Percentiles rank a stretch among this genome's conserved stretches.
These are phyloP conservation scores for Neopestalotiopsis sp. DNA, from an alignment of 2,329 filamentous ascomycete genomes.

Conservation along the genomic window DNA sequence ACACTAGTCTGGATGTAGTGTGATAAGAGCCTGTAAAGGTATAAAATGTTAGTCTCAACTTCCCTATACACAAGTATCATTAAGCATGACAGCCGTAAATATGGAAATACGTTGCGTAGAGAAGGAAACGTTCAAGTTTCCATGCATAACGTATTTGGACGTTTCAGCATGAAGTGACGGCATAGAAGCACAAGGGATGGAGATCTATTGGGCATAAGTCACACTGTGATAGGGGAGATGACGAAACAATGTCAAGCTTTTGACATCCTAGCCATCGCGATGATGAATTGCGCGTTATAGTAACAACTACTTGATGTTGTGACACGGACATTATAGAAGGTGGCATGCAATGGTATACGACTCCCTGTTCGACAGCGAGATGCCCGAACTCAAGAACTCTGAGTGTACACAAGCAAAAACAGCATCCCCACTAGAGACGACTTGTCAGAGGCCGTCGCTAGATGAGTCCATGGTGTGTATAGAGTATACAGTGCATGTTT, in stretches of 20 bases:
- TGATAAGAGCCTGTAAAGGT: constrained; percentile 59
- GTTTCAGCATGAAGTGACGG: not conserved
- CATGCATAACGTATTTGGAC: not conserved
- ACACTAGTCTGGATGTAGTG: constrained; percentile 60
- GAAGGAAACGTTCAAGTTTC: constrained; percentile 24
- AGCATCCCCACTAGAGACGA: not conserved
- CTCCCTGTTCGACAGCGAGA: not conserved
- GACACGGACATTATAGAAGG: not conserved
- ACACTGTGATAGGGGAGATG: not conserved
- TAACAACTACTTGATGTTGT: not conserved
- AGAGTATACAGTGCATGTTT: not conserved
- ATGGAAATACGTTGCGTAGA: constrained; percentile 3
- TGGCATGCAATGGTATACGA: not conserved
- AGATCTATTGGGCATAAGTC: not conserved
- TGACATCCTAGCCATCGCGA: not conserved
- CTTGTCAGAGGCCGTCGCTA: not conserved
- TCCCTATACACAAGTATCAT: not conserved
- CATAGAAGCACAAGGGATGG: not conserved
- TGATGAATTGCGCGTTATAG: not conserved
- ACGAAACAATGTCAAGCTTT: not conserved
- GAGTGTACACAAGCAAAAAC: not conserved
- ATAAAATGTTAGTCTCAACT: constrained; percentile 4
- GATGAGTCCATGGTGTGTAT: not conserved
- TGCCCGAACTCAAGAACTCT: not conserved
- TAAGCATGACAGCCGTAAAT: constrained; percentile 27